phyloP scores from a whole-genome alignment of 805 yeast species.

The Metschnikowia shivogae region DNA sequence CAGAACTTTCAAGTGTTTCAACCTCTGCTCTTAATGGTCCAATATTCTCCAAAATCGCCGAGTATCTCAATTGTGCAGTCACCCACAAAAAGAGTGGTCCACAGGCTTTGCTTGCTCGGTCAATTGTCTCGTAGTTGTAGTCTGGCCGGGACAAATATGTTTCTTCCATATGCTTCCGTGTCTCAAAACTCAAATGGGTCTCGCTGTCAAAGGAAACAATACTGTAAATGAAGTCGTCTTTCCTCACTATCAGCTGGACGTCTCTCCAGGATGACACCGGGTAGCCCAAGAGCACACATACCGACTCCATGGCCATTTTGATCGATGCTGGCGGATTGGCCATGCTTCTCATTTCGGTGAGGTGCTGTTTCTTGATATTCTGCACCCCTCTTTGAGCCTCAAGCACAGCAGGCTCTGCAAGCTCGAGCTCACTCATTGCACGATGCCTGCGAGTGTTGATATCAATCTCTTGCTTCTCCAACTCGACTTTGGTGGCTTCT shows the following conservation, averaged over 20 bases:
- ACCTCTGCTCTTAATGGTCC: constrained; percentile 75
- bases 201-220: constrained; percentile 74
- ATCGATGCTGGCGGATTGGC: constrained; percentile 86
- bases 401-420: constrained; percentile 77
- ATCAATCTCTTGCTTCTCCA: constrained; percentile 61
- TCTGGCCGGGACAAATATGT: constrained; percentile 59
- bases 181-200: constrained; percentile 46
- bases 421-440: constrained; percentile 62
- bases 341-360: constrained; percentile 87
- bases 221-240: constrained; percentile 81
- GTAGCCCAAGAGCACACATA: constrained; percentile 77
- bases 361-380: constrained; percentile 85
- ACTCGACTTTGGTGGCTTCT: constrained; percentile 63
- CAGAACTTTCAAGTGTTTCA: constrained; percentile 50
- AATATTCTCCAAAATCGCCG: constrained; percentile 62
- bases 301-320: constrained; percentile 80
- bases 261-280: constrained; percentile 69
- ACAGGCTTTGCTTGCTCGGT: constrained; percentile 91
- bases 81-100: constrained; percentile 92
- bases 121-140: constrained; percentile 67
- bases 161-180: constrained; percentile 54
- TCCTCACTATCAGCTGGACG: constrained; percentile 72
- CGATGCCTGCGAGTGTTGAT: constrained; percentile 48
- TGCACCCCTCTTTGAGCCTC: constrained; percentile 90
- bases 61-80: constrained; percentile 78